Percentiles rank a stretch among this genome's conserved stretches.
These are phyloP conservation scores for Colletotrichum liaoningense DNA, from an alignment of 2,329 filamentous ascomycete species.

Conservation along the genomic window DNA sequence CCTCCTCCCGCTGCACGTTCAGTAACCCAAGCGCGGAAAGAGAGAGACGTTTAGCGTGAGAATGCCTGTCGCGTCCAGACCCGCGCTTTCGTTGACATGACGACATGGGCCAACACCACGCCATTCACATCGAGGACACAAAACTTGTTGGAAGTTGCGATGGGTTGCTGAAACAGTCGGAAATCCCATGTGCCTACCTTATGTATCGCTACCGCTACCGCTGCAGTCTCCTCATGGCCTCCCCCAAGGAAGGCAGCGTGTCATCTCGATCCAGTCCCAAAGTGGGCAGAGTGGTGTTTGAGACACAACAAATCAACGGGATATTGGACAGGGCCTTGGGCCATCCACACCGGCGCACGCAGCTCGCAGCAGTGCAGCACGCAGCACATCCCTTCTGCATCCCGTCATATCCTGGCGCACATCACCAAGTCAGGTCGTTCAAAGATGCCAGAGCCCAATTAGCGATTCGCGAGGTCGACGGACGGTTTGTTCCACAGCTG, in stretches of 20 bases:
- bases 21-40: neutral
- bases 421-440: slow-evolving; percentile 9
- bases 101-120: slow-evolving; percentile 22
- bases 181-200: slow-evolving; percentile 7
- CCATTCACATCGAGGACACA: neutral
- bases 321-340: slow-evolving; percentile 1
- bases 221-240: neutral
- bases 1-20: neutral
- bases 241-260: neutral
- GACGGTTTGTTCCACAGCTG: neutral
- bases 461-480: neutral
- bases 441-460: neutral
- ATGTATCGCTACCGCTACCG: slow-evolving; percentile 3
- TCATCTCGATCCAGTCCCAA: neutral
- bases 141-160: neutral
- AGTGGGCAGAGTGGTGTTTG: neutral
- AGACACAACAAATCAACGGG: neutral
- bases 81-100: slow-evolving; percentile 19
- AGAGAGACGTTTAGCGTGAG: neutral
- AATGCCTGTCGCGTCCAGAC: slow-evolving; percentile 6
- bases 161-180: slow-evolving; percentile 14
- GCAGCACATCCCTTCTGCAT: neutral
- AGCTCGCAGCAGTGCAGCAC: neutral
- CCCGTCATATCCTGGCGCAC: slow-evolving; percentile 26
- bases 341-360: slow-evolving; percentile 5